These are phyloP conservation scores for Sclerotinia spermophila DNA, from an alignment of 2,329 filamentous ascomycete genomes.

Conservation along the genomic window DNA sequence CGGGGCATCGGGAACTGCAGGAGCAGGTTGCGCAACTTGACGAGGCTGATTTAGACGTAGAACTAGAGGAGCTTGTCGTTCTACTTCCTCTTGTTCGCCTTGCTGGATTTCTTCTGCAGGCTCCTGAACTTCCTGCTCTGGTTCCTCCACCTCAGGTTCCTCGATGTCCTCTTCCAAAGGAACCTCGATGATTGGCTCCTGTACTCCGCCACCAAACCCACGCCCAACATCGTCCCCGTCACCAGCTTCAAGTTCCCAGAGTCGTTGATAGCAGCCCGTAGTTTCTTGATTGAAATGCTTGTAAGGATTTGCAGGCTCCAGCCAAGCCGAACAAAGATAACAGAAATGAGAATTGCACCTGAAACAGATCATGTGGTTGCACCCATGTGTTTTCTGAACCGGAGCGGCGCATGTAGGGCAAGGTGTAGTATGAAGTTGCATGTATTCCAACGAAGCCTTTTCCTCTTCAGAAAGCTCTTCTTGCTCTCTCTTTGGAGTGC, in stretches of 20 bases:
- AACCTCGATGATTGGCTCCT: conserved; percentile 19
- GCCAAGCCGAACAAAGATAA: conserved; percentile 87
- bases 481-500: conserved; percentile 60
- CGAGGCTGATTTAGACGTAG: conserved; percentile 35
- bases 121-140: conserved; percentile 23
- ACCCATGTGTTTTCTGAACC: conserved; percentile 86
- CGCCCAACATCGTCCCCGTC: conserved; percentile 51
- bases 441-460: conserved; percentile 79
- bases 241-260: conserved; percentile 87
- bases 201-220: conserved; percentile 28
- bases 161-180: conserved; percentile 18
- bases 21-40: conserved; percentile 24
- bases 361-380: conserved; percentile 95
- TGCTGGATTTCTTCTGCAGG: conserved; percentile 19
- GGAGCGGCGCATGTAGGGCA: conserved; percentile 86
- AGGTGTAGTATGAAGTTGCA: conserved; percentile 74
- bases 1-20: conserved; percentile 27
- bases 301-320: conserved; percentile 78
- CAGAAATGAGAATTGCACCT: conserved; percentile 91
- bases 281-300: conserved; percentile 74
- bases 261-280: conserved; percentile 72
- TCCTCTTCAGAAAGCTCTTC: conserved; percentile 79
- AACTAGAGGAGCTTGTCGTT: conserved; percentile 37
- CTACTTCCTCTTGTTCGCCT: conserved; percentile 23
- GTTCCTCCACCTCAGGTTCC: conserved; percentile 11